Evolutionary conservation across 768 basidiomycete species (phyloP).

Genomic region (Collybiopsis luxurians): DNA sequence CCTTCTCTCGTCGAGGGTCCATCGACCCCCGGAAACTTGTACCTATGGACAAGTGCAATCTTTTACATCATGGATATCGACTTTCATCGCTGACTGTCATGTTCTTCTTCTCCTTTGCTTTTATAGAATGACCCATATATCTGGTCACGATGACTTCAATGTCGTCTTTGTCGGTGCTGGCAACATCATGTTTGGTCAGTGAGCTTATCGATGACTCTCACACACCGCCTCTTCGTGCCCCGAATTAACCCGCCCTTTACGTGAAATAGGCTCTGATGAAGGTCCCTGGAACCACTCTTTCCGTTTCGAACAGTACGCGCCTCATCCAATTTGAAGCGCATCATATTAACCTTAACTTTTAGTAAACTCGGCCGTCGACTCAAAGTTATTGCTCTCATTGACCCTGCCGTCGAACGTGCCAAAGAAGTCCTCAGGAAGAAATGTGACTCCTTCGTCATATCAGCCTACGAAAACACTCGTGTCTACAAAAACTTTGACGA

Average conservation of each 20-base stretch:
- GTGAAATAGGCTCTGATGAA: constrained; percentile 67
- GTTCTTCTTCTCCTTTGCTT: constrained; percentile 12
- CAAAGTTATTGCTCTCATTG: constrained; percentile 93
- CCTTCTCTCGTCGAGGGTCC: constrained; percentile 61
- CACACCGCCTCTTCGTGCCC: background rate
- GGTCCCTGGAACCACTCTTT: constrained; percentile 94
- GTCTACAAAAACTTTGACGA: constrained; percentile 85
- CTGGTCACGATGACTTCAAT: constrained; percentile 78
- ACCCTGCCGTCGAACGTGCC: constrained; percentile 84
- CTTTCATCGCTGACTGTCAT: background rate
- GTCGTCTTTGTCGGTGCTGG: constrained; percentile 95
- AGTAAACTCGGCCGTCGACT: constrained; percentile 95
- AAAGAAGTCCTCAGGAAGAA: constrained; percentile 81
- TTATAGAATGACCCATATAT: constrained; percentile 45
- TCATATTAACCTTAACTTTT: constrained; percentile 4
- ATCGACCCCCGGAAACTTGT: constrained; percentile 77
- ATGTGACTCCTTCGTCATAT: constrained; percentile 88
- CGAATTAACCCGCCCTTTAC: background rate
- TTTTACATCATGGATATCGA: constrained; percentile 9
- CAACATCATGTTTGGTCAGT: constrained; percentile 94
- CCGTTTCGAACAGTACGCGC: constrained; percentile 79
- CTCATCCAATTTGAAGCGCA: constrained; percentile 10
- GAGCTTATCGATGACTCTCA: background rate
- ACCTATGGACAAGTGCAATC: constrained; percentile 75
- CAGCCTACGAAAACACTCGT: constrained; percentile 88